These are phyloP conservation scores for Arbutus unedo DNA, from an alignment of 148 eudicot species.

Conservation along the genomic window DNA sequence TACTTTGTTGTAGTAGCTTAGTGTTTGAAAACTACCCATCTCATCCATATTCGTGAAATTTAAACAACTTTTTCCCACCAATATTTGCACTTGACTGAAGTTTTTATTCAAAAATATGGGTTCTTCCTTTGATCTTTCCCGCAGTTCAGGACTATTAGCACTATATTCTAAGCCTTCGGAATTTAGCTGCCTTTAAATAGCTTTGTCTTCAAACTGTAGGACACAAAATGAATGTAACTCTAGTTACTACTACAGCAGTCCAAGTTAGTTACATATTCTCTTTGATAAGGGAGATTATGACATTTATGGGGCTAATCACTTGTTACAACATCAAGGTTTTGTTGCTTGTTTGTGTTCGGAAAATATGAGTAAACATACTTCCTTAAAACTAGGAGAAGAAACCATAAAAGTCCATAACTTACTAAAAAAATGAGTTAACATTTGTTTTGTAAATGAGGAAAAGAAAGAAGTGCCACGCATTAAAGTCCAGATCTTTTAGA, in stretches of 20 bases:
- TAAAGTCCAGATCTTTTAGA: neutral
- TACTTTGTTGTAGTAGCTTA: neutral
- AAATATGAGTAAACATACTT: neutral
- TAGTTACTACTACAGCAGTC: neutral
- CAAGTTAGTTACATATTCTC: neutral
- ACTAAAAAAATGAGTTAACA: too few relatives aligned
- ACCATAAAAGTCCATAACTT: too few relatives aligned
- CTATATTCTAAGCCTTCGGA: neutral
- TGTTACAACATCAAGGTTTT: neutral
- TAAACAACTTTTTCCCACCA: neutral
- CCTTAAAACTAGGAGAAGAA: too few relatives aligned
- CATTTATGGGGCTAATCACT: neutral
- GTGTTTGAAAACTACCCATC: neutral
- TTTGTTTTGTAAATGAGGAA: too few relatives aligned
- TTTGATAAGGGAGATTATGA: too few relatives aligned
- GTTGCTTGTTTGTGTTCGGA: too few relatives aligned
- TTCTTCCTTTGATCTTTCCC: neutral
- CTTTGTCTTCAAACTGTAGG: neutral
- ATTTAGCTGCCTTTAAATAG: neutral
- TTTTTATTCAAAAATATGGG: too few relatives aligned
- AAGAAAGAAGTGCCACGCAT: neutral
- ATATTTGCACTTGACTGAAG: neutral
- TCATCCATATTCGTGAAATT: neutral
- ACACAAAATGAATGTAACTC: neutral
- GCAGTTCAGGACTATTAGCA: neutral